Evolutionary conservation across 1,284 basidiomycete genomes (phyloP).

Genomic region (Schizophyllum commune): DNA sequence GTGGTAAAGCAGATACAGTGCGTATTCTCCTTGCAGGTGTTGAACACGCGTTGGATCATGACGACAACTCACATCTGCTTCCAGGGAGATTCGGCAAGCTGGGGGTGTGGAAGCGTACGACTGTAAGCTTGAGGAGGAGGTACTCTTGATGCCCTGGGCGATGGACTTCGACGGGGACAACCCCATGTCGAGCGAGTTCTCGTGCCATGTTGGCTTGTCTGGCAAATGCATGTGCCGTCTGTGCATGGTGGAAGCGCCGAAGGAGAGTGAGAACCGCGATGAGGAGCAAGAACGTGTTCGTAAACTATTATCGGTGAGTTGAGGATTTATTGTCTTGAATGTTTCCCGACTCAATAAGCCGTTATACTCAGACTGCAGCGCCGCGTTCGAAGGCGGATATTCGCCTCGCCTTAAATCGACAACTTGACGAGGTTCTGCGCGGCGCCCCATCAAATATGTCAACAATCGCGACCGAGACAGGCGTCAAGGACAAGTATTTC

Average conservation of each 20-base stretch:
- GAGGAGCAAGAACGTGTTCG: conserved; percentile 1
- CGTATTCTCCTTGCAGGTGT: conserved; percentile 1
- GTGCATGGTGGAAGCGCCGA: conserved; percentile 6
- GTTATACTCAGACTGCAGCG: too few species aligned
- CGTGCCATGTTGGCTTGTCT: conserved; percentile 15
- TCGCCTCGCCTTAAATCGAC: too few species aligned
- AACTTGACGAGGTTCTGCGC: too few species aligned
- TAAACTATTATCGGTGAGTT: conserved; percentile 6
- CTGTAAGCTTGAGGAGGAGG: conserved; percentile 7
- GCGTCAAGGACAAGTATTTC: conserved; percentile 8
- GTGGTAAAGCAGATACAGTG: conserved; percentile 14
- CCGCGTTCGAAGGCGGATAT: too few species aligned
- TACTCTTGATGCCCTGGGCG: conserved; percentile 11
- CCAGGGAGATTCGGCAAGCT: conserved; percentile 9
- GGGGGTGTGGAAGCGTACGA: conserved; percentile 16
- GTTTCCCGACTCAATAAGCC: not conserved
- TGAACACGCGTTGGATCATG: not conserved
- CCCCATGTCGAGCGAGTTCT: conserved; percentile 19
- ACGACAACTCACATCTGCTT: not conserved
- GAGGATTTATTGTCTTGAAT: not conserved
- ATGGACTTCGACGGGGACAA: conserved; percentile 17
- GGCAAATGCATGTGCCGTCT: conserved; percentile 14
- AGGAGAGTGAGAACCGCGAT: not conserved
- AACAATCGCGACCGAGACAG: conserved; percentile 1
- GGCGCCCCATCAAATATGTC: too few species aligned